These are phyloP conservation scores for Trametes pubescens DNA, from an alignment of 1,284 basidiomycete species.

Conservation along the genomic window DNA sequence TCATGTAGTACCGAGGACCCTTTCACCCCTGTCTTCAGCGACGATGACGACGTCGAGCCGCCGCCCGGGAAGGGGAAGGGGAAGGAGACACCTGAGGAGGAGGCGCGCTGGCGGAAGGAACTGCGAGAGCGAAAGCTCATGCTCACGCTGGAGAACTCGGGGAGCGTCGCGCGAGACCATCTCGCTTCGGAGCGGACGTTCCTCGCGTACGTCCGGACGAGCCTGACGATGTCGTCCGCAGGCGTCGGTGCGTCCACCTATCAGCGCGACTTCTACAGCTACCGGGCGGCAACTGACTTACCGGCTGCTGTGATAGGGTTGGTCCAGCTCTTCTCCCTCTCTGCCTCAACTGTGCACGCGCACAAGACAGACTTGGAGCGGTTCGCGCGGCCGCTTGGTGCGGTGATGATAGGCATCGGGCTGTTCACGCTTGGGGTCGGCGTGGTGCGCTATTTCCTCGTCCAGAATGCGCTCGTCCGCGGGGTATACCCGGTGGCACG, in stretches of 20 bases:
- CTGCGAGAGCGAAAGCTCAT: slow-evolving; percentile 39
- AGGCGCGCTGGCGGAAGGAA: slow-evolving; percentile 12
- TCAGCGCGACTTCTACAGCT: not conserved
- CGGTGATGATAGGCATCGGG: slow-evolving; percentile 56
- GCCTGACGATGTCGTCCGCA: slow-evolving; percentile 61
- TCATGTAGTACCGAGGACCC: slow-evolving; percentile 4
- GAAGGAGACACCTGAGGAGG: slow-evolving; percentile 5
- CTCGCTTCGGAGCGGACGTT: slow-evolving; percentile 65
- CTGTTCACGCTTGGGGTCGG: slow-evolving; percentile 60
- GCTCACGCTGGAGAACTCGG: slow-evolving; percentile 60
- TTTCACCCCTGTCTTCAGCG: slow-evolving; percentile 8
- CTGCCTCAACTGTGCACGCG: slow-evolving; percentile 40
- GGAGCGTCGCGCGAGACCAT: slow-evolving; percentile 68
- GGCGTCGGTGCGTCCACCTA: slow-evolving; percentile 47
- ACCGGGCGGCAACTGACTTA: not conserved
- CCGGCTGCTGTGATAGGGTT: slow-evolving; percentile 48
- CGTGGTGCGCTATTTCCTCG: slow-evolving; percentile 57
- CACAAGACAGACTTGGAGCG: slow-evolving; percentile 41
- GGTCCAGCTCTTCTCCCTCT: slow-evolving; percentile 62
- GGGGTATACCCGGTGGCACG: slow-evolving; percentile 66
- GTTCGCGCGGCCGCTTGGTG: slow-evolving; percentile 63
- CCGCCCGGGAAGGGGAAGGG: not conserved
- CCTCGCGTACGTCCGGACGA: slow-evolving; percentile 67
- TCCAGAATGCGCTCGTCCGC: slow-evolving; percentile 59
- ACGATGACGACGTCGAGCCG: slow-evolving; percentile 12